Conservation (phyloP, 768 basidiomycete species). For the Crassisporium funariophilum region DNA sequence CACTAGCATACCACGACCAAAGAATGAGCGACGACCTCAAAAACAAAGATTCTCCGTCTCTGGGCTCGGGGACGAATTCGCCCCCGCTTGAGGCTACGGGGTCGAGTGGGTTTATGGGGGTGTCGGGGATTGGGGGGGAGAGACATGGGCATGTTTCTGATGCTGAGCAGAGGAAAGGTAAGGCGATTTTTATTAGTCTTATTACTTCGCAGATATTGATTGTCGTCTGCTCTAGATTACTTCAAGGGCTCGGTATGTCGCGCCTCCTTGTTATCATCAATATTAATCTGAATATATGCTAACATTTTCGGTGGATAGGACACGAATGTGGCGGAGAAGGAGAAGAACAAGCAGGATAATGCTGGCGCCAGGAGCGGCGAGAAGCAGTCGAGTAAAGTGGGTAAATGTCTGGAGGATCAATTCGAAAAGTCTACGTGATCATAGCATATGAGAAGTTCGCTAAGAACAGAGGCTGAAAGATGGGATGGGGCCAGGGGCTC, state of each 20-base stretch:
- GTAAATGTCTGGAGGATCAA: background rate
- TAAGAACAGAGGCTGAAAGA: background rate
- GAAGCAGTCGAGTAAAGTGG: background rate
- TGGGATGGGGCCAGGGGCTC: slow-evolving; percentile 12
- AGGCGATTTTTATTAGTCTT: slow-evolving; percentile 4
- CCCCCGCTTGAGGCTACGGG: slow-evolving; percentile 54
- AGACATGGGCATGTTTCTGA: slow-evolving; percentile 39
- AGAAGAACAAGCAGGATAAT: background rate
- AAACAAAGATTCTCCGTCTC: too few relatives aligned
- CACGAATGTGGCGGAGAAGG: background rate
- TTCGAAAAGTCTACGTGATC: background rate
- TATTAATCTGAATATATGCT: slow-evolving; percentile 1
- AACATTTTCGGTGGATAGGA: background rate
- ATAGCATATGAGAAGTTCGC: background rate
- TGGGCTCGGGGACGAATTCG: slow-evolving; percentile 49
- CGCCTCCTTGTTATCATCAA: background rate
- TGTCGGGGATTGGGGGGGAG: slow-evolving; percentile 38
- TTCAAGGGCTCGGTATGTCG: slow-evolving; percentile 4
- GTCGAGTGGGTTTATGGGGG: slow-evolving; percentile 49
- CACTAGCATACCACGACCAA: slow-evolving; percentile 4
- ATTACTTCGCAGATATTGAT: background rate
- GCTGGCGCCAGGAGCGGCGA: too few relatives aligned
- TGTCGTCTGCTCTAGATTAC: slow-evolving; percentile 2
- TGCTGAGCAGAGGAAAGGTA: slow-evolving; percentile 47
- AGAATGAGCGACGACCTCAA: too few relatives aligned